These are phyloP conservation scores for Candida glaebosa DNA, from an alignment of 805 yeast genomes.

Conservation along the genomic window DNA sequence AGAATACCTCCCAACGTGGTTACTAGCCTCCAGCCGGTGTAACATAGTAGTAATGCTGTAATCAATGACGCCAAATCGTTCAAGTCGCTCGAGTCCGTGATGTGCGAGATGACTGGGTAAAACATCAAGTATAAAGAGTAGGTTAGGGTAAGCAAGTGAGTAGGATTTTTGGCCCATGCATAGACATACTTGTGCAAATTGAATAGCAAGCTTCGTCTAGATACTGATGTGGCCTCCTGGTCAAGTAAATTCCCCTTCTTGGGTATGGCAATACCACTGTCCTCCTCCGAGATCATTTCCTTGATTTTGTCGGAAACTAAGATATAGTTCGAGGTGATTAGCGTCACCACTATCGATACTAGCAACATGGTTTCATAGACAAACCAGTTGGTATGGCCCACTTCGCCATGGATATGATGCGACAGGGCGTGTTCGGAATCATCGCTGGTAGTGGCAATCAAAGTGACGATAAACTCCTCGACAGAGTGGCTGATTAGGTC, in stretches of 20 bases:
- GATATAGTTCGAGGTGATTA: constrained; percentile 33
- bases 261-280: constrained; percentile 8
- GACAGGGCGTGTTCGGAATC: constrained; percentile 26
- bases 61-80: constrained; percentile 45
- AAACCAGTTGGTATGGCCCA: constrained; percentile 23
- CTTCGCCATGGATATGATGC: constrained; percentile 37
- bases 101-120: constrained; percentile 34
- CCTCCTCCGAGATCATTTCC: constrained; percentile 27
- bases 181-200: constrained; percentile 11
- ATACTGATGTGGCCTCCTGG: constrained; percentile 1
- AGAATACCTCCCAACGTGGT: constrained; percentile 50
- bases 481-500: constrained; percentile 84
- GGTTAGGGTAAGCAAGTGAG: constrained; percentile 43
- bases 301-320: constrained; percentile 31
- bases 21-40: constrained; percentile 52
- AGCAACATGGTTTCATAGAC: constrained; percentile 26
- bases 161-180: constrained; percentile 35
- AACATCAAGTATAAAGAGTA: constrained; percentile 39
- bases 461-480: constrained; percentile 61
- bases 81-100: constrained; percentile 29
- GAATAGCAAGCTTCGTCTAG: neutral
- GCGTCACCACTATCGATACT: constrained; percentile 21
- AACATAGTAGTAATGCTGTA: constrained; percentile 43
- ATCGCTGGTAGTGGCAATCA: constrained; percentile 21
- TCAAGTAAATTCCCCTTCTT: constrained; percentile 9